Percentiles rank a stretch among this genome's conserved stretches.
Evolutionary conservation across 371 early-diverging fungal species (phyloP).

Genomic region (Nematocida ironsii): DNA sequence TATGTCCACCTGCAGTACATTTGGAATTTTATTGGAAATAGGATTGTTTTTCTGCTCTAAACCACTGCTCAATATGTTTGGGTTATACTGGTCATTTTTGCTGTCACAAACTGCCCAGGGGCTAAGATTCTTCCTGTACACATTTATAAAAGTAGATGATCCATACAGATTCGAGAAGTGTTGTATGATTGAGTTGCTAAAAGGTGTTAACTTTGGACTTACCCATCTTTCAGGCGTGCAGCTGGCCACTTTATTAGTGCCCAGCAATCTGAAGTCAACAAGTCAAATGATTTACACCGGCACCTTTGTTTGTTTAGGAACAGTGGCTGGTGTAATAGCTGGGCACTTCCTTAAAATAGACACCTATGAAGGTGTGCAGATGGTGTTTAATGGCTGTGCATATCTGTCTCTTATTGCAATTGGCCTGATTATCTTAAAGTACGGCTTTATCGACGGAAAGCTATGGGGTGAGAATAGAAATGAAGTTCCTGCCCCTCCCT

Average conservation of each 20-base stretch:
- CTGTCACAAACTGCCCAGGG: conserved; percentile 67
- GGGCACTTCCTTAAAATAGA: conserved; percentile 47
- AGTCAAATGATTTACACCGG: conserved; percentile 70
- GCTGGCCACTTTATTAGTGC: conserved; percentile 65
- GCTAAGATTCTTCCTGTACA: conserved; percentile 67
- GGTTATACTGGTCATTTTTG: conserved; percentile 70
- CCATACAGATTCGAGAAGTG: conserved; percentile 58
- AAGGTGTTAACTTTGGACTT: conserved; percentile 71
- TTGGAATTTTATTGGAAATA: conserved; percentile 70
- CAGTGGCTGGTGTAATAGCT: conserved; percentile 64
- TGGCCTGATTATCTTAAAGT: conserved; percentile 62
- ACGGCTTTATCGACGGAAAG: conserved; percentile 63
- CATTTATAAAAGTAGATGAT: conserved; percentile 30
- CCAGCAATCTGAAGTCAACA: conserved; percentile 69
- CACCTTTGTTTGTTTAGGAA: conserved; percentile 67
- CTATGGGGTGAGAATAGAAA: conserved; percentile 36
- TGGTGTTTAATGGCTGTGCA: conserved; percentile 48
- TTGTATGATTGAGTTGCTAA: conserved; percentile 69
- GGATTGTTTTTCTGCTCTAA: conserved; percentile 64
- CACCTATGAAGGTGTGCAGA: background rate
- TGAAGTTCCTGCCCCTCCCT: conserved; percentile 10
- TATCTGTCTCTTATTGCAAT: conserved; percentile 59
- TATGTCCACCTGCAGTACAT: conserved; percentile 63
- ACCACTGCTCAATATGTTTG: conserved; percentile 56
- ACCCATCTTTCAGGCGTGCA: conserved; percentile 70